These are phyloP conservation scores for Pseudopyrenochaeta lycopersici DNA, from an alignment of 2,329 filamentous ascomycete genomes.

Conservation along the genomic window DNA sequence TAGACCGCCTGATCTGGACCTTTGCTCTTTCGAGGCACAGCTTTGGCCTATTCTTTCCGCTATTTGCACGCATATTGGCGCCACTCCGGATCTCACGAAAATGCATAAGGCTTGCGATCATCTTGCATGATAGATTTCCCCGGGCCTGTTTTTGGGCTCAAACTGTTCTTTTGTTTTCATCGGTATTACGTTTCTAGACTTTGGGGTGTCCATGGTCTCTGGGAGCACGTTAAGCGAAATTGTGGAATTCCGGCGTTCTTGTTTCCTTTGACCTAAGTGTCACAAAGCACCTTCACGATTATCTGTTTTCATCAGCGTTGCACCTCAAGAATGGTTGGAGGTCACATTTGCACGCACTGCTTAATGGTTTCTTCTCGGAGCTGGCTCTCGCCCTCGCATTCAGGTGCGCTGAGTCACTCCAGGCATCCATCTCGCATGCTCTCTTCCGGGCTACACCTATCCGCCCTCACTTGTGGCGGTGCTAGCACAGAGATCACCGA, in stretches of 20 bases:
- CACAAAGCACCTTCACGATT: slow-evolving; percentile 41
- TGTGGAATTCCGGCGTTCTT: slow-evolving; percentile 43
- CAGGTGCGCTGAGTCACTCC: slow-evolving; percentile 25
- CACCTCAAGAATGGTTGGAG: slow-evolving; percentile 37
- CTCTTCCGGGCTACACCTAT: slow-evolving; percentile 3
- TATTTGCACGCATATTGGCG: slow-evolving; percentile 49
- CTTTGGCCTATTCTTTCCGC: slow-evolving; percentile 38
- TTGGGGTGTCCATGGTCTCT: slow-evolving; percentile 35
- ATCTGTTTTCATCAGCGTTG: slow-evolving; percentile 31
- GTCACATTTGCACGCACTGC: slow-evolving; percentile 26
- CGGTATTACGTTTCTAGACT: slow-evolving; percentile 41
- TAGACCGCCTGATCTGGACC: slow-evolving; percentile 24
- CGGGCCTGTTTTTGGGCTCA: slow-evolving; percentile 26
- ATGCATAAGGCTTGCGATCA: slow-evolving; percentile 45
- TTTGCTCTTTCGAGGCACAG: slow-evolving; percentile 22
- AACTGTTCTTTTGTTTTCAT: slow-evolving; percentile 36
- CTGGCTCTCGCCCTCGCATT: slow-evolving; percentile 20
- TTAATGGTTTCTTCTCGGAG: slow-evolving; percentile 43
- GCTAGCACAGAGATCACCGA: slow-evolving; percentile 6
- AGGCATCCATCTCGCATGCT: slow-evolving; percentile 11
- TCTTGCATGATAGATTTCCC: slow-evolving; percentile 52
- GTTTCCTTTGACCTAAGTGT: slow-evolving; percentile 28
- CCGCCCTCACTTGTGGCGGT: background rate
- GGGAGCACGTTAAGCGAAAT: slow-evolving; percentile 44
- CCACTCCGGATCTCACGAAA: slow-evolving; percentile 48